phyloP scores from a whole-genome alignment of 169 alveolate genomes.

The Theileria parva region DNA sequence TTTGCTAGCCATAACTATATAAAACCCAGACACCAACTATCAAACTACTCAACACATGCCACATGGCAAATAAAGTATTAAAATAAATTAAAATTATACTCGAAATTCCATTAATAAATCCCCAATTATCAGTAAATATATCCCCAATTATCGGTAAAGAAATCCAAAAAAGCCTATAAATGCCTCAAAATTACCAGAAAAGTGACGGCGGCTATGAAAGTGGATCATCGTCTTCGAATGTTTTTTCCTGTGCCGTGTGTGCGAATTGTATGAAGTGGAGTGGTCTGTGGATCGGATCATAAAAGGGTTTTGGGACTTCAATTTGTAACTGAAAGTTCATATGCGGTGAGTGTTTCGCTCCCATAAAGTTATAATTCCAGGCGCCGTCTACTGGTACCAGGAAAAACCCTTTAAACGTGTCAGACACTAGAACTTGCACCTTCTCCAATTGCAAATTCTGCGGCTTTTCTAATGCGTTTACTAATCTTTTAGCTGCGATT shows the following conservation, averaged over 20 bases:
- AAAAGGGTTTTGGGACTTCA: constrained; percentile 95
- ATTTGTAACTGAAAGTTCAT: constrained; percentile 90
- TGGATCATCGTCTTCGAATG: constrained; percentile 45
- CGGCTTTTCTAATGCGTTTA: constrained; percentile 75
- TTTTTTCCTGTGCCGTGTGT: constrained; percentile 39
- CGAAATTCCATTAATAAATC: too few species aligned
- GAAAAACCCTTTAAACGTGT: constrained; percentile 96
- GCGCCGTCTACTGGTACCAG: constrained; percentile 98
- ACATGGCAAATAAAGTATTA: too few species aligned
- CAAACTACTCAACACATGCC: too few species aligned
- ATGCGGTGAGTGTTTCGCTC: constrained; percentile 87
- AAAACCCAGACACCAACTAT: too few species aligned
- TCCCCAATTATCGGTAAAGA: too few species aligned
- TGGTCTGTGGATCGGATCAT: constrained; percentile 96
- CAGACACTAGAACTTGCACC: constrained; percentile 95
- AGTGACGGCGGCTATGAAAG: too few species aligned
- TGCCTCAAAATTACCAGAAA: too few species aligned
- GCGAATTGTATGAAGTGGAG: constrained; percentile 88
- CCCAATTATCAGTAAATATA: too few species aligned
- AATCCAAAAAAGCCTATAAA: too few species aligned
- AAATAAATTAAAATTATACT: too few species aligned
- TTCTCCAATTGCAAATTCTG: constrained; percentile 76
- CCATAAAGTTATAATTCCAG: constrained; percentile 99
- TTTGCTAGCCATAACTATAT: too few species aligned
- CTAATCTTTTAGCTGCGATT: constrained; percentile 91